A percentile compares a stretch with the other conserved stretches of the same genome.
Evolutionary conservation across 495 filamentous ascomycete genomes (phyloP).

Genomic region (Eremomyces bilateralis): DNA sequence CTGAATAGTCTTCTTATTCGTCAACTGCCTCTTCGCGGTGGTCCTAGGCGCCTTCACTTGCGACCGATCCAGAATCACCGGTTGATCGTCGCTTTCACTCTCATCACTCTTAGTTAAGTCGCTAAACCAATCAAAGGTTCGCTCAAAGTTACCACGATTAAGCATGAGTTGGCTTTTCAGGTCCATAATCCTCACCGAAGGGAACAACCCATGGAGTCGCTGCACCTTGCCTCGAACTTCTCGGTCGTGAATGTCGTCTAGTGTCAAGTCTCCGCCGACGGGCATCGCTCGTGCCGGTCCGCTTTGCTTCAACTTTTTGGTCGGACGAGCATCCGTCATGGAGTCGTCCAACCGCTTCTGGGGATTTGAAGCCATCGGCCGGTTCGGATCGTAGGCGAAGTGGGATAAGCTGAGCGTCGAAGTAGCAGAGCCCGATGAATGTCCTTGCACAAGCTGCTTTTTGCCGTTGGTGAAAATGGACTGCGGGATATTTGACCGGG

Average conservation of each 20-base stretch:
- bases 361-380: neutral
- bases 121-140: conserved; percentile 34
- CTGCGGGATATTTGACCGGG: neutral
- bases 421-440: neutral
- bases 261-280: conserved; percentile 14
- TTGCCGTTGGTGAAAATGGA: conserved; percentile 5
- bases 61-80: conserved; percentile 12
- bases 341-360: conserved; percentile 26
- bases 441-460: no score
- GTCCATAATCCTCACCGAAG: conserved; percentile 24
- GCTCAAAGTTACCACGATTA: conserved; percentile 34
- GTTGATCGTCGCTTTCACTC: conserved; percentile 18
- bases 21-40: no score
- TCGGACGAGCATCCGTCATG: conserved; percentile 22
- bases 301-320: conserved; percentile 25
- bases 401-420: neutral
- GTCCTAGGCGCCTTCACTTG: no score
- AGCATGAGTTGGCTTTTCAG: conserved; percentile 30
- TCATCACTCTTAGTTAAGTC: conserved; percentile 20
- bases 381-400: conserved; percentile 6
- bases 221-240: conserved; percentile 31
- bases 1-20: no score
- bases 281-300: conserved; percentile 35
- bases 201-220: conserved; percentile 31
- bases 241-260: conserved; percentile 34